Evolutionary conservation across 2,329 filamentous ascomycete genomes (phyloP).

Genomic region (Aspergillus chevalieri): DNA sequence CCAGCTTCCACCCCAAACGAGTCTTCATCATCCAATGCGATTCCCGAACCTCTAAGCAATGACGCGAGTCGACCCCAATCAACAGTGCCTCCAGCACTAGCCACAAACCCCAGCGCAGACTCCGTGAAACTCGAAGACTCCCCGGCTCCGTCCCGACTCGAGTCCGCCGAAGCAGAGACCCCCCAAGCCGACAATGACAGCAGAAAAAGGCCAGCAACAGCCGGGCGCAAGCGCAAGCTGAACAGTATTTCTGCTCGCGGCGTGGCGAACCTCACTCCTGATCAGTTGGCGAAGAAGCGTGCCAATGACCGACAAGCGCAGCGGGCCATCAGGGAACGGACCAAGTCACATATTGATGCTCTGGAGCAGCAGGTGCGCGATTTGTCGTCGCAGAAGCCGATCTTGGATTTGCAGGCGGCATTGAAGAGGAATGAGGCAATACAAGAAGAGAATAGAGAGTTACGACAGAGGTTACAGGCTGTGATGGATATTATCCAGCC

Average conservation of each 20-base stretch:
- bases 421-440: conserved; percentile 70
- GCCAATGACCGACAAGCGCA: conserved; percentile 88
- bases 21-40: conserved; percentile 3
- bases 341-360: conserved; percentile 69
- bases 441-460: conserved; percentile 72
- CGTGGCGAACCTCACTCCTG: conserved; percentile 79
- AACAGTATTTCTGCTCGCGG: conserved; percentile 53
- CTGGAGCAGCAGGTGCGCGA: conserved; percentile 68
- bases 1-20: conserved; percentile 14
- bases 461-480: conserved; percentile 61
- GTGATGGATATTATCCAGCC: conserved; percentile 53
- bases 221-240: conserved; percentile 39
- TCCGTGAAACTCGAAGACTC: conserved; percentile 21
- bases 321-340: conserved; percentile 75
- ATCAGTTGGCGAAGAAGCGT: conserved; percentile 82
- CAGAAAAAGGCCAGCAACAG: conserved; percentile 11
- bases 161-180: conserved; percentile 19
- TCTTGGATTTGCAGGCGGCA: conserved; percentile 72
- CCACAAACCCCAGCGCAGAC: conserved; percentile 5
- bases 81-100: conserved; percentile 3
- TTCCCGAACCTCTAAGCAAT: not conserved
- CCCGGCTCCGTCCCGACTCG: conserved; percentile 18
- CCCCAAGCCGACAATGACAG: conserved; percentile 11
- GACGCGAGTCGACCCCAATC: conserved; percentile 7
- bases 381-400: conserved; percentile 72